These are phyloP conservation scores for Pyrenophora tritici-repentis DNA, from an alignment of 2,329 filamentous ascomycete species.

Conservation along the genomic window DNA sequence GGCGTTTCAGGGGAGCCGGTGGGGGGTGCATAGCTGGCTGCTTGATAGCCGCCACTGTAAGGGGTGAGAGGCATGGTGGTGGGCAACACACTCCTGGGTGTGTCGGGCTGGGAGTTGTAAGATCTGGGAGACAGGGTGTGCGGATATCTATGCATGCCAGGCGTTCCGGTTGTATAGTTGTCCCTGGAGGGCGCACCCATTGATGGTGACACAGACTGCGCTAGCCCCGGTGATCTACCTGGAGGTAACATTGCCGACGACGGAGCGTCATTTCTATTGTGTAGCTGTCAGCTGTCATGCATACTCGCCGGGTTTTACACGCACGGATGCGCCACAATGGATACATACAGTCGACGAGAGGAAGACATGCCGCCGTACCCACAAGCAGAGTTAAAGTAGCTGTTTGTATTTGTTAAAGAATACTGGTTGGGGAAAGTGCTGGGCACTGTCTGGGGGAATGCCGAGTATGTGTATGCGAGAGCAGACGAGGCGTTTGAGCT, in stretches of 20 bases:
- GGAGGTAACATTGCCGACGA: conserved; percentile 55
- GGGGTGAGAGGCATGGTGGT: conserved; percentile 38
- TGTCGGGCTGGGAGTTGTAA: conserved; percentile 45
- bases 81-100: conserved; percentile 43
- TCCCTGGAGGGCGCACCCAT: conserved; percentile 50
- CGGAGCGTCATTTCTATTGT: conserved; percentile 52
- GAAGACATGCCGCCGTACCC: conserved; percentile 47
- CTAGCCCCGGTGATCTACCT: conserved; percentile 49
- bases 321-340: conserved; percentile 42
- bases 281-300: conserved; percentile 49
- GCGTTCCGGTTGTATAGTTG: conserved; percentile 51
- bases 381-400: conserved; percentile 45
- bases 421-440: conserved; percentile 45
- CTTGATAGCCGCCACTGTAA: conserved; percentile 26
- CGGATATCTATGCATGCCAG: conserved; percentile 42
- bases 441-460: conserved; percentile 37
- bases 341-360: conserved; percentile 53
- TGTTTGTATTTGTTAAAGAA: conserved; percentile 39
- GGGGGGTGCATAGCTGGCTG: conserved; percentile 26
- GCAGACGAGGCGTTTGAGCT: conserved; percentile 57
- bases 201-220: conserved; percentile 49
- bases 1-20: conserved; percentile 42
- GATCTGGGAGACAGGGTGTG: conserved; percentile 45
- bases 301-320: conserved; percentile 38
- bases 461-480: conserved; percentile 52